Conservation (phyloP, 1,284 basidiomycete species). For the Calocybe gambosa region DNA sequence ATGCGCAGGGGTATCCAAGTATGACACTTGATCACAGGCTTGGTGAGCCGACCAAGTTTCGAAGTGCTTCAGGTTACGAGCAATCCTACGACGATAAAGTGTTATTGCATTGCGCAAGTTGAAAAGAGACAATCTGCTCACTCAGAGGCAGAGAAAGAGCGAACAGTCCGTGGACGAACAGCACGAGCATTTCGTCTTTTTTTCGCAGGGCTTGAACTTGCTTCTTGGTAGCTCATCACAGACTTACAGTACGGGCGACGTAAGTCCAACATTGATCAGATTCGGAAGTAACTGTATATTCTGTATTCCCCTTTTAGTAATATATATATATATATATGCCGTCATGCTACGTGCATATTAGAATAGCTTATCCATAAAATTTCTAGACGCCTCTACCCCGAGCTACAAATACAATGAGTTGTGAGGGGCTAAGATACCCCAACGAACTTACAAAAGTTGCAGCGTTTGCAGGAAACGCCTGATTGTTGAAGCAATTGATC, state of each 20-base stretch:
- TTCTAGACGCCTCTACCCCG: slow-evolving; percentile 77
- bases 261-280: not conserved
- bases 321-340: not conserved
- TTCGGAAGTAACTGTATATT: no score
- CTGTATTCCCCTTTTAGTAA: not conserved
- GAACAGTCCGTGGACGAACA: slow-evolving; percentile 12
- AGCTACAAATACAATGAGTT: slow-evolving; percentile 38
- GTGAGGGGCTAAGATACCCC: not conserved
- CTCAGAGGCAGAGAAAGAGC: slow-evolving; percentile 25
- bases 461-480: slow-evolving; percentile 92
- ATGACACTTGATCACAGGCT: slow-evolving; percentile 32
- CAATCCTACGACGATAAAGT: slow-evolving; percentile 26
- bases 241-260: no score
- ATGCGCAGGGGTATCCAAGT: slow-evolving; percentile 30
- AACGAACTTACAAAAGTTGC: slow-evolving; percentile 80
- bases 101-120: not conserved
- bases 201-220: not conserved
- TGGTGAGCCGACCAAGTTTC: slow-evolving; percentile 37
- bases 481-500: slow-evolving; percentile 6
- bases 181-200: slow-evolving; percentile 1
- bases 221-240: not conserved
- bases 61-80: slow-evolving; percentile 33
- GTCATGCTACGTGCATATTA: slow-evolving; percentile 22
- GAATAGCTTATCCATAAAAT: slow-evolving; percentile 62
- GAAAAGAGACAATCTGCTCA: slow-evolving; percentile 9